Evolutionary conservation across 306 rosid genomes (phyloP).

Genomic region (Dalbergia oliveri): DNA sequence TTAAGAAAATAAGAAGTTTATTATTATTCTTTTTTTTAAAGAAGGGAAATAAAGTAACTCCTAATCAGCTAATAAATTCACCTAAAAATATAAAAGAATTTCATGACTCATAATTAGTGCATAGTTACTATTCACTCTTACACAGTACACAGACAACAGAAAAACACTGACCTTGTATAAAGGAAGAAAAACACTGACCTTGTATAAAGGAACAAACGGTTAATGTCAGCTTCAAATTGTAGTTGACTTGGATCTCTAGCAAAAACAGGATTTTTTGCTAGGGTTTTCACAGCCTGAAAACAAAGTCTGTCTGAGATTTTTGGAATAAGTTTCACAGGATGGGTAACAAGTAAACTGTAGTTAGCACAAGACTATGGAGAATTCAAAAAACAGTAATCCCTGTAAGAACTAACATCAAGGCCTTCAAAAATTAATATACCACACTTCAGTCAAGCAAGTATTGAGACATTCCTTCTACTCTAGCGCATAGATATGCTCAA

Average conservation of each 20-base stretch:
- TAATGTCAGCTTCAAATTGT: slow-evolving; percentile 80
- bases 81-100: neutral
- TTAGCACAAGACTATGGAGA: neutral
- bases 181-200: slow-evolving; percentile 71
- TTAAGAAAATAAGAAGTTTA: too few species aligned
- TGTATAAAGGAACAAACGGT: slow-evolving; percentile 84
- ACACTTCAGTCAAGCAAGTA: slow-evolving; percentile 13
- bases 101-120: slow-evolving; percentile 2
- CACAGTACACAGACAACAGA: slow-evolving; percentile 13
- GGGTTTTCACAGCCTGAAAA: slow-evolving; percentile 71
- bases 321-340: slow-evolving; percentile 20
- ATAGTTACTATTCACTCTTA: slow-evolving; percentile 2
- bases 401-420: slow-evolving; percentile 27
- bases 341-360: neutral
- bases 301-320: slow-evolving; percentile 22
- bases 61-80: neutral
- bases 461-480: neutral
- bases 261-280: slow-evolving; percentile 72
- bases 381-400: slow-evolving; percentile 6
- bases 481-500: neutral
- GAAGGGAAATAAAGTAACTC: neutral
- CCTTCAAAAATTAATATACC: slow-evolving; percentile 6
- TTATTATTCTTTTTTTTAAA: neutral
- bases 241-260: slow-evolving; percentile 76
- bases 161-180: slow-evolving; percentile 68